Evolutionary conservation across 2,329 filamentous ascomycete species (phyloP).

Genomic region (Fusarium algeriense): DNA sequence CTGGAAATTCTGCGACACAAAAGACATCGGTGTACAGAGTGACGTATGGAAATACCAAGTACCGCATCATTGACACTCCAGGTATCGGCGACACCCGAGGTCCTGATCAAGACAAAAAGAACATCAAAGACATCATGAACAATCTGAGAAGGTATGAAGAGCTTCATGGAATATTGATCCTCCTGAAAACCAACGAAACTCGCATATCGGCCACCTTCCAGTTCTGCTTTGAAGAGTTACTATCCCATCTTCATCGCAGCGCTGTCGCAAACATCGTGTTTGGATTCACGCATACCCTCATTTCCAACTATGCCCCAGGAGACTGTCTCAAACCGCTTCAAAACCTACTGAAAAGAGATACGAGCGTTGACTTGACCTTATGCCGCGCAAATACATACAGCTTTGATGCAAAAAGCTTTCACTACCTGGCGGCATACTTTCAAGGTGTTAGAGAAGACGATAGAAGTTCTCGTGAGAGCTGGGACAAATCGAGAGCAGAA

Average conservation of each 20-base stretch:
- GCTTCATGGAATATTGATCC: slow-evolving; percentile 34
- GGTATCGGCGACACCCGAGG: slow-evolving; percentile 35
- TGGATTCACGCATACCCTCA: slow-evolving; percentile 31
- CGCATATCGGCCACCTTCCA: slow-evolving; percentile 10
- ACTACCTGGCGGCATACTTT: slow-evolving; percentile 14
- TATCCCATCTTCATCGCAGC: slow-evolving; percentile 20
- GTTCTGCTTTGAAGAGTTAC: slow-evolving; percentile 32
- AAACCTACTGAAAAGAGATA: background rate
- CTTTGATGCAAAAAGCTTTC: slow-evolving; percentile 39
- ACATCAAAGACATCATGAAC: slow-evolving; percentile 24
- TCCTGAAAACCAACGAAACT: slow-evolving; percentile 20
- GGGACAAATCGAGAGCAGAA: slow-evolving; percentile 34
- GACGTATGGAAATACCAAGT: background rate
- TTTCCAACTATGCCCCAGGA: slow-evolving; percentile 19
- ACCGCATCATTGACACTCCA: slow-evolving; percentile 30
- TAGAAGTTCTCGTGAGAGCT: slow-evolving; percentile 27
- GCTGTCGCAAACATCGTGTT: slow-evolving; percentile 32
- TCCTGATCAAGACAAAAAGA: slow-evolving; percentile 16
- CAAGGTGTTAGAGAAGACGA: background rate
- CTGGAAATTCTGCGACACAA: slow-evolving; percentile 29
- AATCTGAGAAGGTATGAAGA: slow-evolving; percentile 14
- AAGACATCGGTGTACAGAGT: slow-evolving; percentile 10
- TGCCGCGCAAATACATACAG: slow-evolving; percentile 11
- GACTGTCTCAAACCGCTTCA: slow-evolving; percentile 11
- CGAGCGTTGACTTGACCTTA: background rate